Evolutionary conservation across 23 red algal species (phyloP).

Genomic region (Gracilaria gracilis): DNA sequence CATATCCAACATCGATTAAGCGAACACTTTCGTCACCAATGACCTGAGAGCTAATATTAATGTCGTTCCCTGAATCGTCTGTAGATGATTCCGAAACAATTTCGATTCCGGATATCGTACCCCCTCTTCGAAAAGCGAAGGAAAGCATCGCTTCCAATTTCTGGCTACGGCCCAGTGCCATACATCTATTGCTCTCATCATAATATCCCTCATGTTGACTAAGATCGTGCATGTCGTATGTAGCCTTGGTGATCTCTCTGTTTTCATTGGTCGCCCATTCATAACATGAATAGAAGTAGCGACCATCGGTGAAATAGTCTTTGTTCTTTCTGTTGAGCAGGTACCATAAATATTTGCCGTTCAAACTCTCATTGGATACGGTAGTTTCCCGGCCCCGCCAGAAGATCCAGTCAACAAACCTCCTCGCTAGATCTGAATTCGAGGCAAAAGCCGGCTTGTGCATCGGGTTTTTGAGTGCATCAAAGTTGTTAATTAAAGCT

Average conservation of each 20-base stretch:
- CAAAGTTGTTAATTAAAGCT: slow-evolving; percentile 3
- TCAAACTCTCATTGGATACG: background rate
- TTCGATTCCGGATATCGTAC: background rate
- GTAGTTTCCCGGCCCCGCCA: background rate
- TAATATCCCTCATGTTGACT: background rate
- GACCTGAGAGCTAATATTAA: background rate
- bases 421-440: background rate
- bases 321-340: background rate
- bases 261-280: background rate
- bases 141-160: slow-evolving; percentile 9
- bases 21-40: background rate
- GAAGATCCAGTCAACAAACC: background rate
- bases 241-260: background rate
- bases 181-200: background rate
- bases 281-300: background rate
- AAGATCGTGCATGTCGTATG: background rate
- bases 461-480: background rate
- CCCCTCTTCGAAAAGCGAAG: background rate
- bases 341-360: slow-evolving; percentile 12
- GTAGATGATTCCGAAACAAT: background rate
- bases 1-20: slow-evolving; percentile 21
- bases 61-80: background rate
- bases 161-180: too few species aligned
- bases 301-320: slow-evolving; percentile 23
- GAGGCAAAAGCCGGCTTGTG: slow-evolving; percentile 11